Base-by-base conservation (phyloP, 1,284 basidiomycete genomes). In the Blastosporella zonata region DNA sequence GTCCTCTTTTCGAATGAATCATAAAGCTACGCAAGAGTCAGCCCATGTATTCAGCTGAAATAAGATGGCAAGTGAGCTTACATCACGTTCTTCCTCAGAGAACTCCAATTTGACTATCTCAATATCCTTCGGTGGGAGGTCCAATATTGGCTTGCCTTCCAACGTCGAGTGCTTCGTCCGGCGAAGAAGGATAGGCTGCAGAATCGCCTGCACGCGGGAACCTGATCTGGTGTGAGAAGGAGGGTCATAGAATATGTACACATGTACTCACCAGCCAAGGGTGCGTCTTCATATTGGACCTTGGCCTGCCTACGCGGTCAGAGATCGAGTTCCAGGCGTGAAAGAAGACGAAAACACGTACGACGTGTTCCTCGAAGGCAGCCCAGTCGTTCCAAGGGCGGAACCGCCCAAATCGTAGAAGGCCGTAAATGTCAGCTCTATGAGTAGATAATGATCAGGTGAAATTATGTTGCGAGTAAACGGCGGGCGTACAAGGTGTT, bases 311-410 rank as follows among this genome's bases (percentile, higher is more conserved):
- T 41, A 29, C 23, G 34, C 18, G n/a, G 2, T 33, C n/a, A 28
- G 7, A 38, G 33, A 43, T 21, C 27, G 6, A 28, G 9, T 9
- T n/a, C n/a, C n/a, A n/a, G n/a, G n/a, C n/a, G n/a, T 20, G 33
- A 43, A 44, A 23, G 37, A 31, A 31, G 7, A n/a, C 10, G 36
- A 28, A 36, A 34, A 17, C 2, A 65, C 71, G 21, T 60, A 78
- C 83, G 23, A 86, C 70, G 54, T 78, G 69, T 1, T 63, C 63
- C 47, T 84, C 77, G 63, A 87, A 87, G 37, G 68, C 65, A 7
- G 69, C 59, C 81, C 82, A 86, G 55, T 85, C 82, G 57, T 86
- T 84, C 73, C 77, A 87, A 0, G 84, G 84, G 1, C 79, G 65
- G 62, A 84, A 84, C 13, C 71, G 73, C 1, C 83, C 81, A 57